Base-by-base conservation (phyloP, 257 asterid genomes). In the Lycium ferocissimum region DNA sequence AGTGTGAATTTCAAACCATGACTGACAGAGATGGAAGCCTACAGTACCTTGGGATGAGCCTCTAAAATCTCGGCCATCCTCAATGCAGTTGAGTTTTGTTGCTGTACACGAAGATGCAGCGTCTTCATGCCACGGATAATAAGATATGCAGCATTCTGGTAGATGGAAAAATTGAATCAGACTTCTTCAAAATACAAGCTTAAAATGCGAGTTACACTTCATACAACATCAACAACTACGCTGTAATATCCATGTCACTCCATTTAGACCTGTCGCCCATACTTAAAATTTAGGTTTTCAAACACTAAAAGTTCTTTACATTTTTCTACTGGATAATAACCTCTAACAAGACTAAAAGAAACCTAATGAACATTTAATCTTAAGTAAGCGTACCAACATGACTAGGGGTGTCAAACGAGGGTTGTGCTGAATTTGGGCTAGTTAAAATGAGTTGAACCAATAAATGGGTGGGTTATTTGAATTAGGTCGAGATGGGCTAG, bases 81-180 rank as follows among this genome's bases (percentile, higher is more conserved):
- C 85, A 88, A 93, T 82, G 95, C 99, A 84, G 99, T 97, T 83
- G 95, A 88, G 89, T 97, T 97, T 86, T 95, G 99, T 92, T 92
- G 98, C 93, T 92, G 95, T 91, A 97, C 89, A 90, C 99, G 99
- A 90, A 94, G 97, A 91, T 93, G 96, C 93, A 97, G 94, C 37
- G 99, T 97, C 92, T 97, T 97, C 99, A 95, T 95, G 94, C 99
- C 99, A 89, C 98, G 93, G 89, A 93, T 92, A 91, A 97, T 90
- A 70, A 89, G 93, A 87, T 93, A 95, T 57, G 99, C 98, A 17
- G 99, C 99, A 87, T 95, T 95, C 99, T 95, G 90, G 79, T 26
- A 71, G 84, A 72, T 70, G 18, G 13, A 10, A 75, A 59, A 58
- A 54, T 78, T 78, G 45, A 8, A 78, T 78, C 13, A 78, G 66